Conservation (phyloP, 495 filamentous ascomycete species). For the Penicillium malachiteum region DNA sequence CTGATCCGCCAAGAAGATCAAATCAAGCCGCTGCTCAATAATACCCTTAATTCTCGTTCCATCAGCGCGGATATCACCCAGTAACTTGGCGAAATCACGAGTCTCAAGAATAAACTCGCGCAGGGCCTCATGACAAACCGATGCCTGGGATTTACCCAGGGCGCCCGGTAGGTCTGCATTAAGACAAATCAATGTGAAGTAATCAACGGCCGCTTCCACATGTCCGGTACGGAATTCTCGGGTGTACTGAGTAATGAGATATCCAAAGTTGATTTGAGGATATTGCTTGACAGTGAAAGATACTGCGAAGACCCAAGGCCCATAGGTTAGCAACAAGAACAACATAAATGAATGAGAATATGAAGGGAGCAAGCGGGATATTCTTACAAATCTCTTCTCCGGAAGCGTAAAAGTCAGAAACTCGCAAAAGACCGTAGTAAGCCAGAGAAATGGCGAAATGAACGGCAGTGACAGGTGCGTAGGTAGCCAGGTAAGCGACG, state of each 20-base stretch:
- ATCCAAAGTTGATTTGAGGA: conserved; percentile 91
- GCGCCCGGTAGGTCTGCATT: conserved; percentile 79
- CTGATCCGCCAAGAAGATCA: conserved; percentile 78
- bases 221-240: conserved; percentile 88
- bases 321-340: conserved; percentile 30
- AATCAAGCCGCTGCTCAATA: conserved; percentile 81
- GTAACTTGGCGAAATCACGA: conserved; percentile 86
- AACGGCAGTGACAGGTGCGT: conserved; percentile 86
- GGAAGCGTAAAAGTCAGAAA: conserved; percentile 67
- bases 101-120: conserved; percentile 95
- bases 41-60: conserved; percentile 79
- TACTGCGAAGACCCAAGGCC: conserved; percentile 34
- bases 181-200: conserved; percentile 87
- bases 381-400: conserved; percentile 70
- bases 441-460: conserved; percentile 89
- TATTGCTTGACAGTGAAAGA: conserved; percentile 70
- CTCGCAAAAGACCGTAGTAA: conserved; percentile 88
- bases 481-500: conserved; percentile 82
- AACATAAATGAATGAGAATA: conserved; percentile 2
- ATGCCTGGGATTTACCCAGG: conserved; percentile 70
- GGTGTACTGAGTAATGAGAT: conserved; percentile 92
- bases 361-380: background rate
- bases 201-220: conserved; percentile 85
- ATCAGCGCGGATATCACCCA: conserved; percentile 85
- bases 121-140: conserved; percentile 87